A percentile compares a stretch with the other conserved stretches of the same genome.
phyloP scores from a whole-genome alignment of 2,329 filamentous ascomycete genomes.

The Colletotrichum sp. region DNA sequence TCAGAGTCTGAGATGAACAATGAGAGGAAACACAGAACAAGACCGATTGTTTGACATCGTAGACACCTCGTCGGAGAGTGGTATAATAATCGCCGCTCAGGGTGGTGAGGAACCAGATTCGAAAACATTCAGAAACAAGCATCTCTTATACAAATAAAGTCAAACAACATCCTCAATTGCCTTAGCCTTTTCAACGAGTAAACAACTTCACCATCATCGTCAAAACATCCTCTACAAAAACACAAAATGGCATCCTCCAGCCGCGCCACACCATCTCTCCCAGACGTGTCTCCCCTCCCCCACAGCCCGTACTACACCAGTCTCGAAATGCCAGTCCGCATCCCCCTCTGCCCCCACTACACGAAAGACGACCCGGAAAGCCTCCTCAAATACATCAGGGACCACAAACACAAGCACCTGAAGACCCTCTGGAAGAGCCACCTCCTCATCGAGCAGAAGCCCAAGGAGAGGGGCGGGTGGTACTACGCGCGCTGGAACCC shows the following conservation, averaged over 20 bases:
- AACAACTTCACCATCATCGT: too few species aligned
- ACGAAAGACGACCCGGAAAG: background rate
- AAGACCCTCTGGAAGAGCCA: background rate
- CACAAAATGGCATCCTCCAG: background rate
- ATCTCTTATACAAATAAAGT: background rate
- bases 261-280: background rate
- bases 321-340: background rate
- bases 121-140: background rate
- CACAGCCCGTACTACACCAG: fast-evolving
- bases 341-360: background rate
- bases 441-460: background rate
- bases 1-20: background rate
- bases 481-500: background rate
- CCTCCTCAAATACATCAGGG: background rate
- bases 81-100: background rate
- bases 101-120: background rate
- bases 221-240: background rate
- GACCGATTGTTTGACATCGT: background rate
- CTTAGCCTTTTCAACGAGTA: too few species aligned
- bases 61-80: background rate
- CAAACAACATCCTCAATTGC: background rate
- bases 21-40: background rate
- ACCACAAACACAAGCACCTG: background rate
- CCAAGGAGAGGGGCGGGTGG: background rate
- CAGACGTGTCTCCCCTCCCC: fast-evolving